phyloP scores from a whole-genome alignment of 2,329 filamentous ascomycete species.

The Colletotrichum orchidophilum region DNA sequence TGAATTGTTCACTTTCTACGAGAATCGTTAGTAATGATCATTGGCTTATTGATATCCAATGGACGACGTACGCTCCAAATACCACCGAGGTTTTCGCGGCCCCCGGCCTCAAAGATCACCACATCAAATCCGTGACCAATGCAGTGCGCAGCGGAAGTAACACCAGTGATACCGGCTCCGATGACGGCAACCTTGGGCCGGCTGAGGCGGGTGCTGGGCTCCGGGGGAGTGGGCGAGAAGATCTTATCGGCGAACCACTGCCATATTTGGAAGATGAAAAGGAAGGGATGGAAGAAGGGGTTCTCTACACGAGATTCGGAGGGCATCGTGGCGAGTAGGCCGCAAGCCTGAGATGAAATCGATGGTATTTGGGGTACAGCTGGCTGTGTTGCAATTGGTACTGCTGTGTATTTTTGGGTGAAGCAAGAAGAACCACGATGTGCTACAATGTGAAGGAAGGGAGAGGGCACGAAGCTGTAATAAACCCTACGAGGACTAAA shows the following conservation, averaged over 20 bases:
- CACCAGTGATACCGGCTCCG: slow-evolving; percentile 76
- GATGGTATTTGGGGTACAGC: not conserved
- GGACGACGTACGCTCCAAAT: slow-evolving; percentile 76
- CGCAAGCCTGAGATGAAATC: not conserved
- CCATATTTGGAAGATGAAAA: slow-evolving; percentile 70
- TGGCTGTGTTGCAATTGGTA: not conserved
- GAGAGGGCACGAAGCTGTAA: slow-evolving; percentile 10
- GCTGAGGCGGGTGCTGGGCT: slow-evolving; percentile 62
- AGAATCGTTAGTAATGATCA: slow-evolving; percentile 12
- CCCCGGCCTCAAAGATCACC: slow-evolving; percentile 78
- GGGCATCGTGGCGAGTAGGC: slow-evolving; percentile 41
- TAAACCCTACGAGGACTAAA: not conserved
- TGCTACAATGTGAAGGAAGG: not conserved
- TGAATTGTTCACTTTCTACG: slow-evolving; percentile 80
- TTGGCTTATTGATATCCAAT: not conserved
- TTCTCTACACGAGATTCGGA: slow-evolving; percentile 46
- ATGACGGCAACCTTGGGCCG: slow-evolving; percentile 76
- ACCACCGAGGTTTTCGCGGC: slow-evolving; percentile 73
- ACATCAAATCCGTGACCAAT: slow-evolving; percentile 88
- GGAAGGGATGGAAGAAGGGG: slow-evolving; percentile 61
- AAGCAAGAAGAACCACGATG: not conserved
- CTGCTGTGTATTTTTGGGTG: not conserved
- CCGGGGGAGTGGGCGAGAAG: slow-evolving; percentile 76
- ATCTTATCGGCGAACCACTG: slow-evolving; percentile 72
- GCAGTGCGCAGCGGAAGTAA: slow-evolving; percentile 83